Conservation (phyloP, 768 basidiomycete species). For the Panellus pusillus region DNA sequence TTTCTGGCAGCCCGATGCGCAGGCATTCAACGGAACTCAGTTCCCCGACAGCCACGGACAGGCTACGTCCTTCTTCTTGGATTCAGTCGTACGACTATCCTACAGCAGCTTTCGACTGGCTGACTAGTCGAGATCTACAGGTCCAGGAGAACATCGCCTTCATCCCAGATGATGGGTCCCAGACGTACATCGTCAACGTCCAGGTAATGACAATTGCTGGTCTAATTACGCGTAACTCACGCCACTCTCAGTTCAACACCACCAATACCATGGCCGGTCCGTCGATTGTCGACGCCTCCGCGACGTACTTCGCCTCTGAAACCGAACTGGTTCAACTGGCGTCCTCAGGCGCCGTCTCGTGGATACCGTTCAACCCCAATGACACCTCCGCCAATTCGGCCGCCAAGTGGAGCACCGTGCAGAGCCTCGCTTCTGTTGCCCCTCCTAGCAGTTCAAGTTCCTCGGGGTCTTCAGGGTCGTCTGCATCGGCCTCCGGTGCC, state of each 20-base stretch:
- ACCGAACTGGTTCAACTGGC: conserved; percentile 68
- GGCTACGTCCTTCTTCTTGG: conserved; percentile 58
- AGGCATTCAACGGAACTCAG: conserved; percentile 46
- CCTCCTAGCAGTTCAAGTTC: neutral
- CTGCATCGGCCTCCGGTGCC: neutral
- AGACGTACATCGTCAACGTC: conserved; percentile 73
- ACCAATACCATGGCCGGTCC: conserved; percentile 65
- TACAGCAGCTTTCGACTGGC: no score
- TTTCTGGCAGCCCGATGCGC: conserved; percentile 73
- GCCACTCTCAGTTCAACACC: conserved; percentile 50
- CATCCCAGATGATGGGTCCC: conserved; percentile 70
- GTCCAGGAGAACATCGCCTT: conserved; percentile 76
- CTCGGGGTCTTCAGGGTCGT: no score
- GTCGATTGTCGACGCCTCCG: conserved; percentile 52
- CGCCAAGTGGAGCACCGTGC: conserved; percentile 51
- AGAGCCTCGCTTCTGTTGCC: conserved; percentile 43
- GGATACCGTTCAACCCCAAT: conserved; percentile 56
- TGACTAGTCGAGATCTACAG: no score
- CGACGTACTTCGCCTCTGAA: conserved; percentile 65
- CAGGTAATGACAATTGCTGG: conserved; percentile 36
- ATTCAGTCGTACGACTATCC: conserved; percentile 49
- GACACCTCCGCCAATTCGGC: conserved; percentile 41
- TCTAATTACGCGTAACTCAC: neutral
- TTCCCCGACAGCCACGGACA: conserved; percentile 57
- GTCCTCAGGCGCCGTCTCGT: conserved; percentile 58